Conservation (phyloP, 1,139 yeast species). For the Suhomyces maxii region DNA sequence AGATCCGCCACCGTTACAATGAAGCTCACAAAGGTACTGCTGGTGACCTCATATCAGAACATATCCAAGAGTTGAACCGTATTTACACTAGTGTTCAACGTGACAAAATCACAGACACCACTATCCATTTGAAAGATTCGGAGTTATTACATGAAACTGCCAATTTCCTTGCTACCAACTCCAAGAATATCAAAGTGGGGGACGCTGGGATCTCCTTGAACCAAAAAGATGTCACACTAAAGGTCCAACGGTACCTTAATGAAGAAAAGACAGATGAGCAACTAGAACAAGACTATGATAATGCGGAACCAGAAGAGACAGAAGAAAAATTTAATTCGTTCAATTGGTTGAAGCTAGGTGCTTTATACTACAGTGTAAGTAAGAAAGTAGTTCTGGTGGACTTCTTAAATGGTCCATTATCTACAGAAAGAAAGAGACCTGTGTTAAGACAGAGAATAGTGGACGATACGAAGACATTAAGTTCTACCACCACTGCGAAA, state of each 20-base stretch:
- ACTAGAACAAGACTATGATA: conserved; percentile 5
- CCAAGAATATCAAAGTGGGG: conserved; percentile 58
- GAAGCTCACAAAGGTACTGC: conserved; percentile 41
- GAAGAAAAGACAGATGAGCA: conserved; percentile 18
- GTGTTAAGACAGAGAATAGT: conserved; percentile 33
- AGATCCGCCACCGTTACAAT: conserved; percentile 22
- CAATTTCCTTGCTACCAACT: conserved; percentile 48
- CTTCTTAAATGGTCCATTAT: conserved; percentile 72
- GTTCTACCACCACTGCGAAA: conserved; percentile 51
- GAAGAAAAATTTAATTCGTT: conserved; percentile 37
- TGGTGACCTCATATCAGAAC: conserved; percentile 25
- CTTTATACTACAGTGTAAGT: conserved; percentile 49
- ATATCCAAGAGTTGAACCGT: conserved; percentile 29
- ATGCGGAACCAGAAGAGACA: conserved; percentile 12
- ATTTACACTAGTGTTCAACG: conserved; percentile 31
- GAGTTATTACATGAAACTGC: conserved; percentile 44
- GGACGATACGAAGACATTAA: conserved; percentile 44
- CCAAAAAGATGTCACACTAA: conserved; percentile 45
- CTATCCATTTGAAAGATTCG: conserved; percentile 36
- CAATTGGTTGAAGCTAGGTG: conserved; percentile 65
- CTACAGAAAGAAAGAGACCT: conserved; percentile 55
- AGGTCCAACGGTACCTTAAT: conserved; percentile 39
- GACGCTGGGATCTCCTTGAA: conserved; percentile 51
- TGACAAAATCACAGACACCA: conserved; percentile 28
- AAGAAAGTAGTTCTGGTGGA: conserved; percentile 52